Conservation (phyloP, 192 early-diverging fungal genomes). For the Paraglomus occultum region DNA sequence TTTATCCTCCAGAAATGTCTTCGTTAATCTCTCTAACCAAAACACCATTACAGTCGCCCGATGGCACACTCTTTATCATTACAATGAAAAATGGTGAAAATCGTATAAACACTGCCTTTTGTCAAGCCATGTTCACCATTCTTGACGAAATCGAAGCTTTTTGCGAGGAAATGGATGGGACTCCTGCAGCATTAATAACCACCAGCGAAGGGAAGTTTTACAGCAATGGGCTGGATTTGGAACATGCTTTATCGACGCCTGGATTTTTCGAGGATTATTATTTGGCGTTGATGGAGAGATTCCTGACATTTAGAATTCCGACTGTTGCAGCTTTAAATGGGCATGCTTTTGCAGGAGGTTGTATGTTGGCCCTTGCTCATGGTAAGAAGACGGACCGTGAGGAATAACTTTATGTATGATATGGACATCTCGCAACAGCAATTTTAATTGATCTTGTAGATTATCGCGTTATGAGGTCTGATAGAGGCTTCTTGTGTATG, state of each 20-base stretch:
- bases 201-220: slow-evolving; percentile 68
- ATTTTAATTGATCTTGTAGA: slow-evolving; percentile 49
- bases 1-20: too few relatives aligned
- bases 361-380: slow-evolving; percentile 54
- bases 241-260: slow-evolving; percentile 38
- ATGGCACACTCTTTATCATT: slow-evolving; percentile 60
- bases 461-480: slow-evolving; percentile 71
- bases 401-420: neutral
- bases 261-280: slow-evolving; percentile 55
- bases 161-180: slow-evolving; percentile 37
- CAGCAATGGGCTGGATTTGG: slow-evolving; percentile 66
- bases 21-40: slow-evolving; percentile 23
- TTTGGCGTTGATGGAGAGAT: slow-evolving; percentile 54
- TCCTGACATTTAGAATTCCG: slow-evolving; percentile 65
- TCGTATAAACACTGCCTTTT: slow-evolving; percentile 62
- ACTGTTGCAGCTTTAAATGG: slow-evolving; percentile 77
- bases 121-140: slow-evolving; percentile 52
- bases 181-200: slow-evolving; percentile 59
- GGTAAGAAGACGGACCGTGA: slow-evolving; percentile 32
- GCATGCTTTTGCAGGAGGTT: slow-evolving; percentile 83
- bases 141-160: slow-evolving; percentile 58
- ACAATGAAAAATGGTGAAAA: slow-evolving; percentile 65
- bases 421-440: neutral
- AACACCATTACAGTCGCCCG: neutral
- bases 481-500: slow-evolving; percentile 75